These are phyloP conservation scores for Alternaria sp. DNA, from an alignment of 2,329 filamentous ascomycete species.

Conservation along the genomic window DNA sequence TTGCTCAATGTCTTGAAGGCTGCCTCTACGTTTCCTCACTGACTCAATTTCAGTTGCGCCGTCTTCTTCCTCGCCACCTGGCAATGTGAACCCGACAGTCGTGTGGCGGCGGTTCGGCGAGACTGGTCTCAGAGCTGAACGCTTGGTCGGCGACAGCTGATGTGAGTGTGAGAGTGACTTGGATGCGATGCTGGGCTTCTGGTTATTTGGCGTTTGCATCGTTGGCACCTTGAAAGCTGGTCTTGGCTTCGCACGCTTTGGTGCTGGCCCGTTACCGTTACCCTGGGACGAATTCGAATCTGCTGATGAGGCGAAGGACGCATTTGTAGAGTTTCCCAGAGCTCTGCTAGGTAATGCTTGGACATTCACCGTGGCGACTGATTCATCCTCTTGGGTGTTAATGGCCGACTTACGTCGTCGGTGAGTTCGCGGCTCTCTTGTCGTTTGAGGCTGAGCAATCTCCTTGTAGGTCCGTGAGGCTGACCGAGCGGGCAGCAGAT, in stretches of 20 bases:
- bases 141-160: conserved; percentile 30
- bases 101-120: conserved; percentile 44
- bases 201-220: conserved; percentile 36
- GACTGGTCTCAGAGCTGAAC: conserved; percentile 36
- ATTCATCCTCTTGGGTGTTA: conserved; percentile 10
- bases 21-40: conserved; percentile 22
- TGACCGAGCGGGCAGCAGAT: conserved; percentile 23
- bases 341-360: conserved; percentile 18
- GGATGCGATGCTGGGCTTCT: conserved; percentile 16
- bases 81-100: conserved; percentile 27
- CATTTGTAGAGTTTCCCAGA: conserved; percentile 25
- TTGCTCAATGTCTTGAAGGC: conserved; percentile 24
- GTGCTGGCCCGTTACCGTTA: conserved; percentile 41
- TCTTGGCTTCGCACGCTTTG: conserved; percentile 51
- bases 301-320: conserved; percentile 29
- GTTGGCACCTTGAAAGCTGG: conserved; percentile 38
- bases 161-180: conserved; percentile 21
- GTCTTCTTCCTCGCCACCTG: conserved; percentile 22
- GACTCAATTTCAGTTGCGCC: neutral
- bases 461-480: conserved; percentile 20
- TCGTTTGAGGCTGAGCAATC: conserved; percentile 11
- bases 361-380: neutral
- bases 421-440: conserved; percentile 22
- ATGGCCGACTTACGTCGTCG: conserved; percentile 32
- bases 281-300: conserved; percentile 21